These are phyloP conservation scores for Silene uniflora DNA, from an alignment of 148 eudicot genomes.

Conservation along the genomic window DNA sequence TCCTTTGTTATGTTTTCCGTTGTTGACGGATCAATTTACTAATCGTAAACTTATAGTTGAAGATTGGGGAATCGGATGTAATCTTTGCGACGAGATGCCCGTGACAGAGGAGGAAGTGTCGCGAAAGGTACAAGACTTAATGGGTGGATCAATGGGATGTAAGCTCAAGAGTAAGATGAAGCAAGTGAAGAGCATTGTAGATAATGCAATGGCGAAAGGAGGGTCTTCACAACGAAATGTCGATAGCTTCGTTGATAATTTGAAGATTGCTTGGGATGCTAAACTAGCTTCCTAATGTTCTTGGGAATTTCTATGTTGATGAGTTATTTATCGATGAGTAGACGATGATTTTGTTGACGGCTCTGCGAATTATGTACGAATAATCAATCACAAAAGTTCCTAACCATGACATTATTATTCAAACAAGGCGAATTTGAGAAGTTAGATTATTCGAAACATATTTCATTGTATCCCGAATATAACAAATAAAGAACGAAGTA, in stretches of 20 bases:
- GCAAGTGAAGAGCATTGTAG: not conserved
- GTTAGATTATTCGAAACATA: too few relatives aligned
- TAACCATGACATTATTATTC: too few relatives aligned
- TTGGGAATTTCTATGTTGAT: too few relatives aligned
- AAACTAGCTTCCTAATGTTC: too few relatives aligned
- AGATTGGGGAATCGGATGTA: slow-evolving; percentile 26
- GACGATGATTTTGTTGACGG: too few relatives aligned
- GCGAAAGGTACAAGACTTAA: not conserved
- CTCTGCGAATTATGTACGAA: too few relatives aligned
- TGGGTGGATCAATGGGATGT: not conserved
- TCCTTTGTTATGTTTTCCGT: slow-evolving; percentile 23
- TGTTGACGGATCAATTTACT: slow-evolving; percentile 28
- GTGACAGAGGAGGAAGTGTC: slow-evolving; percentile 20
- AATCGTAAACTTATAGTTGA: slow-evolving; percentile 24
- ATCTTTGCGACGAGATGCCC: slow-evolving; percentile 15
- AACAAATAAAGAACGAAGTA: too few relatives aligned
- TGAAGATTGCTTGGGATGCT: not conserved
- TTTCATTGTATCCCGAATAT: too few relatives aligned
- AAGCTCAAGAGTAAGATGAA: slow-evolving; percentile 14
- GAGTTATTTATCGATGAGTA: too few relatives aligned
- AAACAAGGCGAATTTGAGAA: too few relatives aligned
- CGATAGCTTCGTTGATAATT: slow-evolving; percentile 16
- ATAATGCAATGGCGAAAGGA: not conserved
- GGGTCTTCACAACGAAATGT: slow-evolving; percentile 23
- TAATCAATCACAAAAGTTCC: too few relatives aligned